Conservation (phyloP, 352 stramenopile genomes). For the Globisporangium paroecandrum region DNA sequence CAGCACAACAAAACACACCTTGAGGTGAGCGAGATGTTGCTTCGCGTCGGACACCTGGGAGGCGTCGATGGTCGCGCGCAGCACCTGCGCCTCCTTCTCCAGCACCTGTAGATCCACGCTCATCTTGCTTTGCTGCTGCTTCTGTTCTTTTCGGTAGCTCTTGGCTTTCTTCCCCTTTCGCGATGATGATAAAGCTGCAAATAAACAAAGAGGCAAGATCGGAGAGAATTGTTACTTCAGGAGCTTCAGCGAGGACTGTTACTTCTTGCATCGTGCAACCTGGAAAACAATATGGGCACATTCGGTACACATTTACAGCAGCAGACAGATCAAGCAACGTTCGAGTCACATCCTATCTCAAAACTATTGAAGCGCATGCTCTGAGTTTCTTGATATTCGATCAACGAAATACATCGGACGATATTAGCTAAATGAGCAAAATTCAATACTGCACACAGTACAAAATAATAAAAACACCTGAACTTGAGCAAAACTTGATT, state of each 20-base stretch:
- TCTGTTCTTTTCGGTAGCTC: background rate
- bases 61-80: slow-evolving; percentile 55
- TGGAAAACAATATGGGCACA: background rate
- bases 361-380: background rate
- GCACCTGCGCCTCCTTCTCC: slow-evolving; percentile 59
- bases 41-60: slow-evolving; percentile 45
- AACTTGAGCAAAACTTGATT: background rate
- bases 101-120: slow-evolving; percentile 43
- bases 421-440: background rate
- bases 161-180: slow-evolving; percentile 6
- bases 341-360: background rate
- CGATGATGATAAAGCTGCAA: background rate
- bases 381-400: background rate
- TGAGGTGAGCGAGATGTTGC: slow-evolving; percentile 50
- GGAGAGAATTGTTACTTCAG: background rate
- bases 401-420: too few relatives aligned
- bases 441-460: too few relatives aligned
- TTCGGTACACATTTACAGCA: background rate
- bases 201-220: slow-evolving; percentile 7
- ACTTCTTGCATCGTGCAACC: background rate
- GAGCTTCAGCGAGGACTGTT: background rate
- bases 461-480: too few relatives aligned
- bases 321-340: background rate
- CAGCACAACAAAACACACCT: slow-evolving; percentile 30
- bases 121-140: slow-evolving; percentile 14